A percentile compares a stretch with the other conserved stretches of the same genome.
Conservation (phyloP, 306 rosid genomes). For the Benincasa hispida region DNA sequence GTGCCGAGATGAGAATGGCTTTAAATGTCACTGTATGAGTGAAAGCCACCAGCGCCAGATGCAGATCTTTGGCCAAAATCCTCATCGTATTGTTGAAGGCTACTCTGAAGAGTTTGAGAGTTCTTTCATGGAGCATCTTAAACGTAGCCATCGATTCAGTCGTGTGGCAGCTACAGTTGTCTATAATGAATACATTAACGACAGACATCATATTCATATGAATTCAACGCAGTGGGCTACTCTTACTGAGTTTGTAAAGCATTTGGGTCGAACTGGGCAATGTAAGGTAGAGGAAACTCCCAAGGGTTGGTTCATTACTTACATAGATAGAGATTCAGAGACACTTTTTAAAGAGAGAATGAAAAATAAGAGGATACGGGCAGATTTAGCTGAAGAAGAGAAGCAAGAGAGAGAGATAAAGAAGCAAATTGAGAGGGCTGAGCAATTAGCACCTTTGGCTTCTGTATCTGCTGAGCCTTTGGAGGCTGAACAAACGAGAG, state of each 20-base stretch:
- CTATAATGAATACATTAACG: conserved; percentile 75
- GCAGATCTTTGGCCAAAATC: conserved; percentile 77
- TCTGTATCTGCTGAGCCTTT: conserved; percentile 23
- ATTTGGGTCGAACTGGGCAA: conserved; percentile 69
- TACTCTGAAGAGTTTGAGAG: conserved; percentile 72
- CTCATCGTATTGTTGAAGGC: conserved; percentile 57
- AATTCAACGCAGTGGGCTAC: conserved; percentile 79
- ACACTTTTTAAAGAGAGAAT: conserved; percentile 67
- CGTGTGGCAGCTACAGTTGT: conserved; percentile 88
- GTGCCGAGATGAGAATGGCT: conserved; percentile 90
- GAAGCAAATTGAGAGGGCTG: conserved; percentile 78
- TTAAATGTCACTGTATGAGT: conserved; percentile 90
- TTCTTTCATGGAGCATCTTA: conserved; percentile 66
- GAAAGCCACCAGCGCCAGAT: conserved; percentile 94
- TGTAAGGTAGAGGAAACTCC: conserved; percentile 92
- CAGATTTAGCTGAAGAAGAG: conserved; percentile 74
- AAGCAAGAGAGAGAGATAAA: conserved; percentile 77
- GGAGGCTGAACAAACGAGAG: conserved; percentile 22
- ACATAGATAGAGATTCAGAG: conserved; percentile 66
- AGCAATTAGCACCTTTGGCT: conserved; percentile 23
- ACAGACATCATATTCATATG: conserved; percentile 81
- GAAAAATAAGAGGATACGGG: conserved; percentile 56
- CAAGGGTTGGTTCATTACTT: conserved; percentile 91
- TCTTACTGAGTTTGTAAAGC: conserved; percentile 70
- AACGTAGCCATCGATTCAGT: conserved; percentile 76